Conservation (phyloP, 164 flowering plant genomes). For the Liquidambar formosana region DNA sequence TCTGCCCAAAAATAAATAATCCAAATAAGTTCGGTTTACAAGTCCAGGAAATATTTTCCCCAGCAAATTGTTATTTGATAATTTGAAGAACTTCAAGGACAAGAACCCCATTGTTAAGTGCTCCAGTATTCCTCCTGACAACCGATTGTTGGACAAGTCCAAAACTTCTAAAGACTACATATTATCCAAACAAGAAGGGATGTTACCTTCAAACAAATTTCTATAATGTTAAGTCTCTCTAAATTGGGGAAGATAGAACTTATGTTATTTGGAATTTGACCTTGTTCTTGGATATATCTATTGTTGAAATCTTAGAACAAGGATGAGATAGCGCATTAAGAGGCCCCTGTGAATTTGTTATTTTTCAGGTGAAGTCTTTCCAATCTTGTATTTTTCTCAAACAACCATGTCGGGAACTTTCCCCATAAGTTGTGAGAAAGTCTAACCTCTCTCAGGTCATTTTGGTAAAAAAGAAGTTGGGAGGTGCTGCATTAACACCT, state of each 20-base stretch:
- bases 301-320: neutral
- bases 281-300: slow-evolving; percentile 12
- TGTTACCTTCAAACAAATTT: slow-evolving; percentile 5
- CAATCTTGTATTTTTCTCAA: slow-evolving; percentile 3
- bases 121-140: slow-evolving; percentile 7
- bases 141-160: slow-evolving; percentile 6
- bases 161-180: neutral
- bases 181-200: slow-evolving; percentile 8
- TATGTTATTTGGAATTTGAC: slow-evolving; percentile 8
- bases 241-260: neutral
- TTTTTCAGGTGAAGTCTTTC: neutral
- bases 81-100: neutral
- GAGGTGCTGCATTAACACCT: neutral
- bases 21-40: neutral
- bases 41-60: slow-evolving; percentile 7
- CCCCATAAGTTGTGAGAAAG: neutral
- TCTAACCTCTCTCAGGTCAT: neutral
- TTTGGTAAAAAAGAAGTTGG: neutral
- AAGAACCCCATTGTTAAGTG: neutral
- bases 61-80: slow-evolving; percentile 7
- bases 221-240: neutral
- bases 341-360: slow-evolving; percentile 6
- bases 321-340: neutral
- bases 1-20: neutral
- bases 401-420: slow-evolving; percentile 2